Evolutionary conservation across 768 basidiomycete genomes (phyloP), one percentile per base, ranked within the genome.

Genomic region (Collybia mongolica): DNA sequence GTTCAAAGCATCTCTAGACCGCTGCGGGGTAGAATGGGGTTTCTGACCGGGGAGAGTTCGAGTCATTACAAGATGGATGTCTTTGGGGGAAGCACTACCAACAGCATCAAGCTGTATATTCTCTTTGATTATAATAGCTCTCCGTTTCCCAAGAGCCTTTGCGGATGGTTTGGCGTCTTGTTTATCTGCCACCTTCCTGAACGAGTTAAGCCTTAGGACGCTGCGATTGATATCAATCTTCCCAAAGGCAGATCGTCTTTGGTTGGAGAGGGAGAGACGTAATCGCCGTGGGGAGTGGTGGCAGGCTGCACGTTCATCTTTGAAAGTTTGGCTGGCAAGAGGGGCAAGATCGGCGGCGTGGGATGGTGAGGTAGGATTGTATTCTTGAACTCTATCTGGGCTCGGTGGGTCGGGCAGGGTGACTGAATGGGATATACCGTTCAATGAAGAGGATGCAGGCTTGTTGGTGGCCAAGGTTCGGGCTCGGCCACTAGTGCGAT

Each of bases 121-220:
- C 18, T 43, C 43, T 26, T 36, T 32, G 53, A 60, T 42, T 15
- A 64, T 55, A 18, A 63, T 54, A 5, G 60, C 63, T 14, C 54
- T 57, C 20, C 62, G 57, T 42, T 63, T 66, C 18, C 54, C 54
- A 3, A 60, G 47, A 22, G 54, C 42, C 24, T 54, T 64, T 11
- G 58, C 55, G 24, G 55, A 59, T 6, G 37, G 50, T 24, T 43
- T 57, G 38, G 57, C 45, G 12, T 23, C 42, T 18, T 35, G 24
- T 12, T 26, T 42, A 1, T 45, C 35, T 26, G 17, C 23, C 20
- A 48, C 23, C 17, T 23, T 20, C 23, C 9, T 28, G 32, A 12
- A 15, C 22, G 12, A 15, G 37, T 46, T 54, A 26, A 17, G 29
- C 17, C 6, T 37, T 32, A n/a, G 41, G 7, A 29, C 29, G 39